phyloP scores from a whole-genome alignment of 306 rosid genomes.

The Trifolium repens region DNA sequence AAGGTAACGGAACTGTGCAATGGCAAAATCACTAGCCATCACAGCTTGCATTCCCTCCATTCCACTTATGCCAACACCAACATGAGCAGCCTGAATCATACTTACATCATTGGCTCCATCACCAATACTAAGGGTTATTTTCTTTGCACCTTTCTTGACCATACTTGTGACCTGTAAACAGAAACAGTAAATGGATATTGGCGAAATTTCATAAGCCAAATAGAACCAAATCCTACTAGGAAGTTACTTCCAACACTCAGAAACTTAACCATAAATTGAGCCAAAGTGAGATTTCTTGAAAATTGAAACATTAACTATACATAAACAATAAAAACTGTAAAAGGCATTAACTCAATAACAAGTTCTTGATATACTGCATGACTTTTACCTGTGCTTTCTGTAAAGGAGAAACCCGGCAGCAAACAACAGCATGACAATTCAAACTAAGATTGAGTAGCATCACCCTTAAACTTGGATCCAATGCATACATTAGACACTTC shows the following conservation, averaged over 20 bases:
- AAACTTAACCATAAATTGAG: slow-evolving; percentile 32
- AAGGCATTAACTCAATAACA: slow-evolving; percentile 10
- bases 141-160: slow-evolving; percentile 90
- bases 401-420: slow-evolving; percentile 98
- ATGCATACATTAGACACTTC: slow-evolving; percentile 92
- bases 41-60: slow-evolving; percentile 99
- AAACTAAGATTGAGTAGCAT: slow-evolving; percentile 82
- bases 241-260: slow-evolving; percentile 24
- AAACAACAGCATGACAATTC: slow-evolving; percentile 91
- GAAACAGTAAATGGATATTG: slow-evolving; percentile 34
- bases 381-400: slow-evolving; percentile 95
- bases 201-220: slow-evolving; percentile 21
- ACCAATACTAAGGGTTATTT: slow-evolving; percentile 92
- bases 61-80: slow-evolving; percentile 97
- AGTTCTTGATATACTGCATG: slow-evolving; percentile 18
- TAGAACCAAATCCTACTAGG: slow-evolving; percentile 15
- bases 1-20: slow-evolving; percentile 97
- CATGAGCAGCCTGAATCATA: slow-evolving; percentile 99
- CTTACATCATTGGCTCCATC: slow-evolving; percentile 99
- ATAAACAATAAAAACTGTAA: slow-evolving; percentile 10
- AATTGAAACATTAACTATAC: slow-evolving; percentile 26
- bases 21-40: slow-evolving; percentile 99
- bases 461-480: slow-evolving; percentile 88
- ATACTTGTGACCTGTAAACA: slow-evolving; percentile 82
- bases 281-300: slow-evolving; percentile 26